These are phyloP conservation scores for Aureobasidium sp. DNA, from an alignment of 2,329 filamentous ascomycete genomes.

Conservation along the genomic window DNA sequence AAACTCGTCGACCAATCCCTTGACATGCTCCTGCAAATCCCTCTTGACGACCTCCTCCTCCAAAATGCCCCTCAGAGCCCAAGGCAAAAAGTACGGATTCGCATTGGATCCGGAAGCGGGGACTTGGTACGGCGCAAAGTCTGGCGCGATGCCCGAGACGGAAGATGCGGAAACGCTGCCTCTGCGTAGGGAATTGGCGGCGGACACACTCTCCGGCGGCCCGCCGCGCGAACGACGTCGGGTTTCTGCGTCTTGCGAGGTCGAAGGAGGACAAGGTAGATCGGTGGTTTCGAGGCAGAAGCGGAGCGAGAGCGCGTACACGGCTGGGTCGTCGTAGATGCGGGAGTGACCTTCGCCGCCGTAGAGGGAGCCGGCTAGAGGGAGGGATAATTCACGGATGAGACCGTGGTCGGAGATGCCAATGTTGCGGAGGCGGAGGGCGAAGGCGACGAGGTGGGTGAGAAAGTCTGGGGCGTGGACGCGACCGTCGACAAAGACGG, in stretches of 20 bases:
- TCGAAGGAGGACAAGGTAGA: constrained; percentile 1
- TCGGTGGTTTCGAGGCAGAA: constrained; percentile 44
- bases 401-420: constrained; percentile 90
- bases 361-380: constrained; percentile 85
- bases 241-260: not conserved
- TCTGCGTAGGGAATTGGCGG: constrained; percentile 30
- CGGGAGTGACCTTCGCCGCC: constrained; percentile 88
- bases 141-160: constrained; percentile 27
- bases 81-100: constrained; percentile 88
- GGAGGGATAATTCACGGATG: constrained; percentile 79
- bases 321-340: constrained; percentile 79
- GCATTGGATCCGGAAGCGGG: constrained; percentile 36
- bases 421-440: constrained; percentile 86
- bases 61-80: constrained; percentile 87
- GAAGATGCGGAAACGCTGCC: constrained; percentile 23
- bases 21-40: constrained; percentile 69
- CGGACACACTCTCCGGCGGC: constrained; percentile 25
- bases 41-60: constrained; percentile 88
- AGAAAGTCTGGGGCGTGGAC: constrained; percentile 92
- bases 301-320: constrained; percentile 60
- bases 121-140: constrained; percentile 37
- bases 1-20: constrained; percentile 75
- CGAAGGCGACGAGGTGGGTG: constrained; percentile 85
- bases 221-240: constrained; percentile 21
- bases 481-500: constrained; percentile 91